Evolutionary conservation across 225 moss, liverwort and hornwort species (phyloP).

Genomic region (Anthoceros angustus): DNA sequence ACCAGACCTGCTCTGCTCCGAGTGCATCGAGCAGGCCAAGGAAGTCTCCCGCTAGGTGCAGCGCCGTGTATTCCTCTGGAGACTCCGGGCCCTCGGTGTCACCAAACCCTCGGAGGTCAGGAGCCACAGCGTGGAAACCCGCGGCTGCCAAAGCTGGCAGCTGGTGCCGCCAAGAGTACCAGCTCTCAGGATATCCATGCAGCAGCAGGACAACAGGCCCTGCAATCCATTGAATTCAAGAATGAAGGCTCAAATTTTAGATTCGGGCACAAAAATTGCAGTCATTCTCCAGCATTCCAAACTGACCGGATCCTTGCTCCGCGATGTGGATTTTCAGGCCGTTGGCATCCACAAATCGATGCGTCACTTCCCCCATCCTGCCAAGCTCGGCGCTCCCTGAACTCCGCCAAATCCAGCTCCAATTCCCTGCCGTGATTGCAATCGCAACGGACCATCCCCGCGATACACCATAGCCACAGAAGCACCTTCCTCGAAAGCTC

Average conservation of each 20-base stretch:
- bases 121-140: constrained; percentile 20
- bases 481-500: too few relatives aligned
- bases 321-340: constrained; percentile 10
- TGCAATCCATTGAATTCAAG: background rate
- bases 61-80: constrained; percentile 10
- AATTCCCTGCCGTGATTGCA: too few relatives aligned
- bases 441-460: too few relatives aligned
- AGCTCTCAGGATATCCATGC: constrained; percentile 20
- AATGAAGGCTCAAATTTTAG: background rate
- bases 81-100: constrained; percentile 12
- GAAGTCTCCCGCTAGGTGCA: constrained; percentile 12
- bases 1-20: constrained; percentile 11
- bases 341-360: constrained; percentile 1
- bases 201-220: constrained; percentile 18
- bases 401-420: too few relatives aligned
- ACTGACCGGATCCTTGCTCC: constrained; percentile 11
- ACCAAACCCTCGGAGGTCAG: constrained; percentile 18
- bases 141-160: constrained; percentile 19
- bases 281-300: background rate
- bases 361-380: constrained; percentile 9
- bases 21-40: constrained; percentile 16
- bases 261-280: constrained; percentile 5
- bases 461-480: too few relatives aligned
- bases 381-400: background rate
- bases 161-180: constrained; percentile 22